phyloP scores from a whole-genome alignment of 2,329 filamentous ascomycete genomes.

The Davidsoniella australis region DNA sequence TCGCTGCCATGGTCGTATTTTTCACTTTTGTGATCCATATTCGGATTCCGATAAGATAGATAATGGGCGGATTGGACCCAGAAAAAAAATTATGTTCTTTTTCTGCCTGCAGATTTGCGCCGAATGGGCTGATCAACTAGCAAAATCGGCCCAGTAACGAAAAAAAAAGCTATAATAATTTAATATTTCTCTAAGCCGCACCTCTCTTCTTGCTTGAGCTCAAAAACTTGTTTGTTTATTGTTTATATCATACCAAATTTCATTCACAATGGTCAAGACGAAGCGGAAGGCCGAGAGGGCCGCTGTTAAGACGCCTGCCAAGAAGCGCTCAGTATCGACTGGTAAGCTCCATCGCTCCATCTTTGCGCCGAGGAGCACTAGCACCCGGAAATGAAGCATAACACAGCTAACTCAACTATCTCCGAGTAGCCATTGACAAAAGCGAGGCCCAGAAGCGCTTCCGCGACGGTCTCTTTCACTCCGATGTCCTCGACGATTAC shows the following conservation, averaged over 20 bases:
- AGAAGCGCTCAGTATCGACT: slow-evolving; percentile 35
- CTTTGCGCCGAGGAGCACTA: slow-evolving; percentile 11
- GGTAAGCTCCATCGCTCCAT: slow-evolving; percentile 21
- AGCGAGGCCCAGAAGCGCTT: slow-evolving; percentile 37
- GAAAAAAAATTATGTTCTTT: slow-evolving; percentile 9
- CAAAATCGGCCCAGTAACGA: slow-evolving; percentile 6
- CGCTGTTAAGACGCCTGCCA: slow-evolving; percentile 26
- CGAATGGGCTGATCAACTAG: slow-evolving; percentile 10
- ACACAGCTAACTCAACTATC: background rate
- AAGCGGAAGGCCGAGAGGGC: slow-evolving; percentile 42
- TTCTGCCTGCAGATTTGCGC: slow-evolving; percentile 1
- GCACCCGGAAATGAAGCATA: background rate
- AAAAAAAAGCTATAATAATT: no score
- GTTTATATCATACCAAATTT: background rate
- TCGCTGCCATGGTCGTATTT: background rate
- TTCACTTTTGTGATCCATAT: background rate
- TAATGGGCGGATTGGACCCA: slow-evolving; percentile 10
- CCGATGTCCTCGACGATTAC: slow-evolving; percentile 39
- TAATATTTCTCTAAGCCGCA: background rate
- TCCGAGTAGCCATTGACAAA: slow-evolving; percentile 8
- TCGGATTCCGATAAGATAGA: slow-evolving; percentile 11
- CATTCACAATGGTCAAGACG: slow-evolving; percentile 23
- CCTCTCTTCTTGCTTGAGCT: background rate
- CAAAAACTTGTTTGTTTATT: slow-evolving; percentile 14
- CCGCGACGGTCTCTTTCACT: slow-evolving; percentile 47